phyloP scores from a whole-genome alignment of 1,139 yeast species.

The Kurtzmaniella quercitrusa region DNA sequence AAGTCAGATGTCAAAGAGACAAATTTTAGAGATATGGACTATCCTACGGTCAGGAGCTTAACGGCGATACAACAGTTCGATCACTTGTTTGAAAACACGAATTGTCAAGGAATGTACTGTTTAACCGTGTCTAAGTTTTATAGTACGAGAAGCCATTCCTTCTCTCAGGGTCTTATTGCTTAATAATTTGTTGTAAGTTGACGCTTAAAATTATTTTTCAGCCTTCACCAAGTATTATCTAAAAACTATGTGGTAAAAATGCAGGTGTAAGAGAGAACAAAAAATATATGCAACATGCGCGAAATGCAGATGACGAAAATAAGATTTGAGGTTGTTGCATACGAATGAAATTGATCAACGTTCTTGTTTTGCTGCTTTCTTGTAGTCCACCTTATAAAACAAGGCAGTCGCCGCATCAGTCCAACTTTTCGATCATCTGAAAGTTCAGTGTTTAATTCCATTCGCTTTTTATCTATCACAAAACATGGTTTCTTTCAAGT shows the following conservation, averaged over 20 bases:
- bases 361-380: background rate
- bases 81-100: too few species aligned
- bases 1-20: too few species aligned
- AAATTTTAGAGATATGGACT: too few species aligned
- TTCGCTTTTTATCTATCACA: background rate
- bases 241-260: background rate
- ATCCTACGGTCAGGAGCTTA: too few species aligned
- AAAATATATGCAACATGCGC: background rate
- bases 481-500: constrained; percentile 5
- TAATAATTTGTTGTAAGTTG: background rate
- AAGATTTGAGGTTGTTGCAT: background rate
- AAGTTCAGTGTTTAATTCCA: background rate
- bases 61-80: too few species aligned
- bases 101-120: too few species aligned
- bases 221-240: background rate
- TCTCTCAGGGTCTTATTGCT: background rate
- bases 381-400: background rate
- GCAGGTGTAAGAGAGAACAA: background rate
- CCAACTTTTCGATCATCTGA: background rate
- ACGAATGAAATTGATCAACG: background rate
- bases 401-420: background rate
- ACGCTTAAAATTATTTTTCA: background rate
- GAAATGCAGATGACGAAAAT: background rate
- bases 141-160: background rate
- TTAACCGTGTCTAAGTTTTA: too few species aligned